Evolutionary conservation across 352 stramenopile genomes (phyloP), one percentile per base, ranked within the genome.

Genomic region (Globisporangium lucens): DNA sequence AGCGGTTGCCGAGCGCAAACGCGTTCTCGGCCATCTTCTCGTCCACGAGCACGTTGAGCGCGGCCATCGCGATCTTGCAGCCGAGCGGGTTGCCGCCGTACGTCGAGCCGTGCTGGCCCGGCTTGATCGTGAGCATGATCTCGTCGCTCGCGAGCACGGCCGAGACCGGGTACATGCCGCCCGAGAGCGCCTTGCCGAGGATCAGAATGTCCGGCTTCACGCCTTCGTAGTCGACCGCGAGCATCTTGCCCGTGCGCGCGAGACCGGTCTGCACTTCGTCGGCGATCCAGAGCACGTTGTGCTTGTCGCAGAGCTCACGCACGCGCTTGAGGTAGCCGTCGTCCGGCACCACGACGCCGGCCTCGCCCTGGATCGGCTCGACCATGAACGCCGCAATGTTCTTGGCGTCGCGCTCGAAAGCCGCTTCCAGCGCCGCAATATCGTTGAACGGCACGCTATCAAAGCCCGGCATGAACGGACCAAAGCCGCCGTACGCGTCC

Each of bases 231-330:
- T 99, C 94, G 17, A 95, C 92, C 4, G 95, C 95, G 38, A 99
- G 83, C 84, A 98, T 95, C 73, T 98, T 97, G 60, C 98, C 98
- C 33, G 97, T 99, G 55, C 97, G 91, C 46, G 94, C 97, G 22
- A 99, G 80, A 24, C 98, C 98, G 3, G 97, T 95, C 76, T 99
- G 98, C 22, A 99, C 97, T 81, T 99, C 98, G 82, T 99, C 98
- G 24, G 95, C 97, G 75, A 99, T 99, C 78, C 99, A 90, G 22
- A 99, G 85, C n/a, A 99, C 86, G 76, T 99, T 99, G 92, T 99
- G 84, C 80, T 99, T 97, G 69, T 95, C 85, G 76, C 97, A 99
- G 27, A 99, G 74, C 66, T 94, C 84, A 10, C 87, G 87, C 56
- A 96, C 86, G 35, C 82, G 79, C 59, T 84, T 84, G 71, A 99